Conservation (phyloP, 257 asterid species). For the Nicotiana paniculata region DNA sequence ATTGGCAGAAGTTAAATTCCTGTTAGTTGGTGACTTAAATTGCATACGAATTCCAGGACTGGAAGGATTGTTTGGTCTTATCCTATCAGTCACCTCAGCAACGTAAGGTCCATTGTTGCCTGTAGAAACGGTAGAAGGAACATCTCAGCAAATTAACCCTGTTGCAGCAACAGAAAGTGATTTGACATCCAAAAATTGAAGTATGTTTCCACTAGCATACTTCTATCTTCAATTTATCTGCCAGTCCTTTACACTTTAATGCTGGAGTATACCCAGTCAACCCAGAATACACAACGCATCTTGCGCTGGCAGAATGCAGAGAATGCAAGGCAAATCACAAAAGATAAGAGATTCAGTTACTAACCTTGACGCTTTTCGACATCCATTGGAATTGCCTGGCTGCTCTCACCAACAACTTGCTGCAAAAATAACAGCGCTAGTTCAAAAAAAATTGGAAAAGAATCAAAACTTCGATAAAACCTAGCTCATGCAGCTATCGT, state of each 20-base stretch:
- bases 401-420: slow-evolving; percentile 78
- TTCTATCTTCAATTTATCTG: background rate
- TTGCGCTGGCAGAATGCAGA: background rate
- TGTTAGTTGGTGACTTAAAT: slow-evolving; percentile 61
- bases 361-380: slow-evolving; percentile 67
- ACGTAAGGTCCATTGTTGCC: slow-evolving; percentile 47
- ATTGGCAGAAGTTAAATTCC: slow-evolving; percentile 46
- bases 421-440: background rate
- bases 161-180: background rate
- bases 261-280: background rate
- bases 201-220: background rate
- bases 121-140: slow-evolving; percentile 22
- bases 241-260: background rate
- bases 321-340: background rate
- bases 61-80: slow-evolving; percentile 48
- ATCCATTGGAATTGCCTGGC: slow-evolving; percentile 58
- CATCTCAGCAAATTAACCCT: slow-evolving; percentile 13
- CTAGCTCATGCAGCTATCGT: background rate
- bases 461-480: background rate
- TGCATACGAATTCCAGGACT: slow-evolving; percentile 64
- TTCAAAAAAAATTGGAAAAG: background rate
- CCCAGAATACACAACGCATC: background rate
- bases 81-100: slow-evolving; percentile 53
- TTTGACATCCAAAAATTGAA: background rate
- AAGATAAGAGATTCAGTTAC: background rate